Evolutionary conservation across 1,284 basidiomycete species (phyloP).

Genomic region (Ceratobasidium sp.): DNA sequence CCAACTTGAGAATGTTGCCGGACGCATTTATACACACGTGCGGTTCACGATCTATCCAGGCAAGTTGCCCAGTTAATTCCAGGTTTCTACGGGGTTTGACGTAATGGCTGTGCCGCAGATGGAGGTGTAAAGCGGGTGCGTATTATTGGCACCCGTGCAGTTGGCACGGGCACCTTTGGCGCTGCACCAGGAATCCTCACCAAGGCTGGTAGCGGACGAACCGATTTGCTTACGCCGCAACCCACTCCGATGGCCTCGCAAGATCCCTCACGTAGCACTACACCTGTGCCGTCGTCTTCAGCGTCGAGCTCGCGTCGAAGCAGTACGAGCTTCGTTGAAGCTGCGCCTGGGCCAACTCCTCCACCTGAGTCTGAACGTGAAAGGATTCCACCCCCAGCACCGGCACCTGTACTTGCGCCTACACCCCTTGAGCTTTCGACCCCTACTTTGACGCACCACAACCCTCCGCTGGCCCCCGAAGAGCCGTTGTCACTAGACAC

Average conservation of each 20-base stretch:
- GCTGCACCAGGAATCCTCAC: constrained; percentile 46
- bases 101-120: constrained; percentile 60
- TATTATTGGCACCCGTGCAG: constrained; percentile 73
- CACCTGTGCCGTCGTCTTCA: constrained; percentile 23
- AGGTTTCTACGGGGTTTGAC: background rate
- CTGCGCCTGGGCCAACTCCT: constrained; percentile 12
- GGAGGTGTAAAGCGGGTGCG: constrained; percentile 95
- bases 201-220: constrained; percentile 1
- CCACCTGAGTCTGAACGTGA: constrained; percentile 19
- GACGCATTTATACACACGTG: constrained; percentile 80
- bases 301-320: constrained; percentile 34
- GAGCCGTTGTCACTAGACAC: constrained; percentile 43
- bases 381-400: constrained; percentile 8
- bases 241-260: constrained; percentile 24
- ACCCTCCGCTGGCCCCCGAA: constrained; percentile 45
- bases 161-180: constrained; percentile 40
- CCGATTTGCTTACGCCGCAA: constrained; percentile 27
- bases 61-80: constrained; percentile 48
- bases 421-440: constrained; percentile 49
- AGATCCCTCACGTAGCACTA: constrained; percentile 28
- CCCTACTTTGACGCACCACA: constrained; percentile 44
- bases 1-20: constrained; percentile 73
- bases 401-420: background rate
- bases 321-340: constrained; percentile 1
- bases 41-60: constrained; percentile 87